phyloP scores from a whole-genome alignment of 1,284 basidiomycete species.

The Trametes versicolor region DNA sequence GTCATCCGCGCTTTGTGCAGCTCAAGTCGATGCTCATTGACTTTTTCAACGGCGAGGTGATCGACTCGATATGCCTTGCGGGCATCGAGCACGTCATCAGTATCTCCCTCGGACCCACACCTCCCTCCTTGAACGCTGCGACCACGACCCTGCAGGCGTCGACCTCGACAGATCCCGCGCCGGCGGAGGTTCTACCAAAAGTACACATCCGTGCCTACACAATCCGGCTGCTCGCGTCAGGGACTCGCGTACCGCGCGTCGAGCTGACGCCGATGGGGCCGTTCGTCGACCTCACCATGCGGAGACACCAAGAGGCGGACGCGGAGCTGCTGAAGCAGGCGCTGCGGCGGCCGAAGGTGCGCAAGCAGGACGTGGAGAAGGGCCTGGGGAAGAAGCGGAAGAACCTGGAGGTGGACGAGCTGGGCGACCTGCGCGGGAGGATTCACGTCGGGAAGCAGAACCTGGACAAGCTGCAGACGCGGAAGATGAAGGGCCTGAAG shows the following conservation, averaged over 20 bases:
- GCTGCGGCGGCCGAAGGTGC: conserved; percentile 86
- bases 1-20: conserved; percentile 90
- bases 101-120: conserved; percentile 80
- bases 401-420: conserved; percentile 97
- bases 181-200: conserved; percentile 67
- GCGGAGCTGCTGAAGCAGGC: conserved; percentile 85
- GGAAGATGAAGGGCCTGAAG: conserved; percentile 94
- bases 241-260: conserved; percentile 81
- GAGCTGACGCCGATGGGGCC: conserved; percentile 93
- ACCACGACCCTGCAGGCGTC: conserved; percentile 38
- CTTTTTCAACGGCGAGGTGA: conserved; percentile 89
- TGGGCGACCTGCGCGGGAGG: conserved; percentile 94
- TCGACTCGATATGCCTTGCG: conserved; percentile 85
- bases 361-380: conserved; percentile 85
- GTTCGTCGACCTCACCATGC: conserved; percentile 84
- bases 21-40: conserved; percentile 93
- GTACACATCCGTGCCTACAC: conserved; percentile 94
- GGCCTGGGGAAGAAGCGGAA: conserved; percentile 93
- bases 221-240: conserved; percentile 78
- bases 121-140: conserved; percentile 56
- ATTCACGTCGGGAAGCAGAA: conserved; percentile 95
- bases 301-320: conserved; percentile 81
- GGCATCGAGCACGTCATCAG: conserved; percentile 94
- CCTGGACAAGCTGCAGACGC: conserved; percentile 84
- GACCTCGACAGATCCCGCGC: conserved; percentile 36